phyloP scores from a whole-genome alignment of 306 rosid genomes.

The Chamaecrista fasciculata region DNA sequence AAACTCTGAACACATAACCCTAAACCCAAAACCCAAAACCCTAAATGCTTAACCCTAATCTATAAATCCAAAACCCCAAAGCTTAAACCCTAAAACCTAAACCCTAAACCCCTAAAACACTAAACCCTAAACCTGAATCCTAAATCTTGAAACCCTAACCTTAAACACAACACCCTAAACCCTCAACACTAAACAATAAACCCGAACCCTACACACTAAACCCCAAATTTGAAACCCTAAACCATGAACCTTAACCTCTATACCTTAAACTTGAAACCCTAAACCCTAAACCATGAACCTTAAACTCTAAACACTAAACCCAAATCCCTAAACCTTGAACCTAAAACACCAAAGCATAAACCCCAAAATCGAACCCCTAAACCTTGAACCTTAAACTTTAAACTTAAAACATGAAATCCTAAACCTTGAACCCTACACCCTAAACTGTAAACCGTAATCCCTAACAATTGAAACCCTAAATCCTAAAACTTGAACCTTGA shows the following conservation, averaged over 20 bases:
- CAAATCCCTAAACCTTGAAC: background rate
- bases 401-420: background rate
- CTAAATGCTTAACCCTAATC: constrained; percentile 19
- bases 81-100: constrained; percentile 23
- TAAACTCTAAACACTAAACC: background rate
- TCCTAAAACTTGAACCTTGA: no score
- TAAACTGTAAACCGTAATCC: no score
- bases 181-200: constrained; percentile 18
- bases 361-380: no score
- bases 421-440: constrained; percentile 6
- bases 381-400: background rate
- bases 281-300: background rate
- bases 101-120: constrained; percentile 29
- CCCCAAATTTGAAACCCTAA: constrained; percentile 17
- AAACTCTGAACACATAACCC: constrained; percentile 19
- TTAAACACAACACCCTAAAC: constrained; percentile 25
- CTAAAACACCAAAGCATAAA: background rate
- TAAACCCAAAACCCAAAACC: constrained; percentile 25
- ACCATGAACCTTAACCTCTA: background rate
- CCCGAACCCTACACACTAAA: constrained; percentile 21
- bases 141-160: constrained; percentile 24
- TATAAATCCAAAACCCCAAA: constrained; percentile 16
- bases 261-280: background rate
- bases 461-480: no score
- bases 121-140: constrained; percentile 24